phyloP scores from a whole-genome alignment of 495 filamentous ascomycete genomes.

The Evernia prunastri region DNA sequence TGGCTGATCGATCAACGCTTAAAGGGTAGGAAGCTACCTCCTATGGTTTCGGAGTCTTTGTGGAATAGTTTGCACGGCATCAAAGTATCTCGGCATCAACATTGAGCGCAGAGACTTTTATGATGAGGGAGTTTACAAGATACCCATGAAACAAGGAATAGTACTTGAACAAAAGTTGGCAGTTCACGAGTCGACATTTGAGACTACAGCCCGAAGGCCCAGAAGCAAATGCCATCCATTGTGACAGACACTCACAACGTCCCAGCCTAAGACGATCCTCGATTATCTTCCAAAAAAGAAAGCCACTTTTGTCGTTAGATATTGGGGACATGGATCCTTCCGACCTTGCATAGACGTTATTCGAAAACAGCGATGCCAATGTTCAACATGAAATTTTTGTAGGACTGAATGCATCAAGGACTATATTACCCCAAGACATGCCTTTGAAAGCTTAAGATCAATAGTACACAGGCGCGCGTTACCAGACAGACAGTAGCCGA shows the following conservation, averaged over 20 bases:
- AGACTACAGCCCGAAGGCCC: neutral
- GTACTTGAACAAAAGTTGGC: neutral
- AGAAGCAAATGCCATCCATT: neutral
- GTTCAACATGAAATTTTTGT: neutral
- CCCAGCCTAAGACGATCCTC: neutral
- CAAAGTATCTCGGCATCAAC: slow-evolving; percentile 24
- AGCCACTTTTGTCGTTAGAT: neutral
- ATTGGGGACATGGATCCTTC: neutral
- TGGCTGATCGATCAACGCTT: slow-evolving; percentile 92
- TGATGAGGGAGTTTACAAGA: slow-evolving; percentile 5
- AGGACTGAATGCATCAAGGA: neutral
- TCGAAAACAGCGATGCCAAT: neutral
- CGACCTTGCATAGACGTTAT: neutral
- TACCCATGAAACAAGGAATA: slow-evolving; percentile 8
- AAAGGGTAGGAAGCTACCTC: slow-evolving; percentile 80
- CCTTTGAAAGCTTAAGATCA: neutral
- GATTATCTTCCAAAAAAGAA: too few species aligned
- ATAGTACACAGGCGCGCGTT: neutral
- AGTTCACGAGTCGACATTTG: neutral
- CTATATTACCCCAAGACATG: neutral
- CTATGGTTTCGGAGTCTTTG: slow-evolving; percentile 69
- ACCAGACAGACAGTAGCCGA: neutral
- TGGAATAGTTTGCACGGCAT: slow-evolving; percentile 64
- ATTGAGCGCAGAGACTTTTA: neutral
- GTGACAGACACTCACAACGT: neutral